These are phyloP conservation scores for Sarcodon aspratus DNA, from an alignment of 768 basidiomycete genomes.

Conservation along the genomic window DNA sequence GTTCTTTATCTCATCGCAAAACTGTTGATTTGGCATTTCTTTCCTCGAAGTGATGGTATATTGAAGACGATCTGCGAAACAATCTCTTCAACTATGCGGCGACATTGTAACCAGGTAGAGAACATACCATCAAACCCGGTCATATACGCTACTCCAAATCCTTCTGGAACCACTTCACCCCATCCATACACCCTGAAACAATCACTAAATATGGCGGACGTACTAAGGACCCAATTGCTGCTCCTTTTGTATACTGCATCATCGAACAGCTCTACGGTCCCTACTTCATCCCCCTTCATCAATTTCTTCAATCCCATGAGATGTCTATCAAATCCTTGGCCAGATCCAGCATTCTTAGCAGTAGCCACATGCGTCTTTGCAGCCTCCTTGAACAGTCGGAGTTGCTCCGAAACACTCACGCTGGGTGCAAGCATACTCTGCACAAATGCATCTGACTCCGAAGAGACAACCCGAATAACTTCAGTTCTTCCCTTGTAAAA, in stretches of 20 bases:
- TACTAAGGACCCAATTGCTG: constrained; percentile 82
- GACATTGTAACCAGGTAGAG: background rate
- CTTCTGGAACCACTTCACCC: constrained; percentile 92
- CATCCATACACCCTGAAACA: constrained; percentile 83
- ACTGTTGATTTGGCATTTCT: constrained; percentile 71
- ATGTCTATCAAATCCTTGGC: constrained; percentile 79
- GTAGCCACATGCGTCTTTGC: constrained; percentile 50
- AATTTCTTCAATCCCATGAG: constrained; percentile 66
- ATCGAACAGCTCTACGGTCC: constrained; percentile 56
- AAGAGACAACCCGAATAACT: constrained; percentile 77
- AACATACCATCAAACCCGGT: constrained; percentile 71
- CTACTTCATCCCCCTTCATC: constrained; percentile 41
- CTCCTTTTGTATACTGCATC: constrained; percentile 68
- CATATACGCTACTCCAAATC: constrained; percentile 92
- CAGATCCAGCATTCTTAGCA: constrained; percentile 57
- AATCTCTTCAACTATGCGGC: background rate
- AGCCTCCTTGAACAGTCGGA: constrained; percentile 45
- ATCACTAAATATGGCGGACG: constrained; percentile 80
- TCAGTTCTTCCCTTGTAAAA: constrained; percentile 90
- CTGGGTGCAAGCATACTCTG: constrained; percentile 51
- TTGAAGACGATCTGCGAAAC: constrained; percentile 54
- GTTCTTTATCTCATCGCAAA: constrained; percentile 54
- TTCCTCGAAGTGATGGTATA: constrained; percentile 83
- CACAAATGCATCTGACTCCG: constrained; percentile 72
- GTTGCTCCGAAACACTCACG: constrained; percentile 28